phyloP scores from a whole-genome alignment of 73 alveolate species.

The Blepharisma japonicum region DNA sequence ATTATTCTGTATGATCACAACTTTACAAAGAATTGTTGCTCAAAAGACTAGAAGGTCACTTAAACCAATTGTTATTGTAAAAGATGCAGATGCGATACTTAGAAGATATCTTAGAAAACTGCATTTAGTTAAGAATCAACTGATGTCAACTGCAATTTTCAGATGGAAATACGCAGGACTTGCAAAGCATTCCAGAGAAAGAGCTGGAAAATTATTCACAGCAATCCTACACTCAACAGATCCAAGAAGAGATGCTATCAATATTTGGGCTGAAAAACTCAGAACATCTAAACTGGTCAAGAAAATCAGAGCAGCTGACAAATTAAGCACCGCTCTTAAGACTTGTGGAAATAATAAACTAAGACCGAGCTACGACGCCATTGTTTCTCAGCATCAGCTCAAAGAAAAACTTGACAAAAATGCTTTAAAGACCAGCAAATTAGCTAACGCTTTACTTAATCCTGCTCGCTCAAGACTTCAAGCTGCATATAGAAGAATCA shows the following conservation, averaged over 20 bases:
- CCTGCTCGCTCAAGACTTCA: neutral
- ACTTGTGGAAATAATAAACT: neutral
- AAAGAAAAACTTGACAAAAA: neutral
- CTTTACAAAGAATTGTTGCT: neutral
- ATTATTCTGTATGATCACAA: neutral
- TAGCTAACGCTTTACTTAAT: neutral
- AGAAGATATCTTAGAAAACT: conserved; percentile 21
- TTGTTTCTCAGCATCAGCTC: neutral
- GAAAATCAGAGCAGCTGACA: neutral
- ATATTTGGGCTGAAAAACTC: neutral
- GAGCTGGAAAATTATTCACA: conserved; percentile 2
- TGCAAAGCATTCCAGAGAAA: neutral
- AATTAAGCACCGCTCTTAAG: neutral
- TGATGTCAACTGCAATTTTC: neutral
- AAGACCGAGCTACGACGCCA: neutral
- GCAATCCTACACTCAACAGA: neutral
- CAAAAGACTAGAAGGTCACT: neutral
- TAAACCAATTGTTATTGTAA: neutral
- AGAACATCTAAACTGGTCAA: neutral
- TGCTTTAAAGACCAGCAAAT: neutral
- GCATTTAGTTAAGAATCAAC: neutral
- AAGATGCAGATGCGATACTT: conserved; percentile 6
- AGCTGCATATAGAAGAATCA: neutral
- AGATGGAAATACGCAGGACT: conserved; percentile 15
- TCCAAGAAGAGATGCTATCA: neutral